Evolutionary conservation across 208 protist species (phyloP).

Genomic region (Crithidia bombi): DNA sequence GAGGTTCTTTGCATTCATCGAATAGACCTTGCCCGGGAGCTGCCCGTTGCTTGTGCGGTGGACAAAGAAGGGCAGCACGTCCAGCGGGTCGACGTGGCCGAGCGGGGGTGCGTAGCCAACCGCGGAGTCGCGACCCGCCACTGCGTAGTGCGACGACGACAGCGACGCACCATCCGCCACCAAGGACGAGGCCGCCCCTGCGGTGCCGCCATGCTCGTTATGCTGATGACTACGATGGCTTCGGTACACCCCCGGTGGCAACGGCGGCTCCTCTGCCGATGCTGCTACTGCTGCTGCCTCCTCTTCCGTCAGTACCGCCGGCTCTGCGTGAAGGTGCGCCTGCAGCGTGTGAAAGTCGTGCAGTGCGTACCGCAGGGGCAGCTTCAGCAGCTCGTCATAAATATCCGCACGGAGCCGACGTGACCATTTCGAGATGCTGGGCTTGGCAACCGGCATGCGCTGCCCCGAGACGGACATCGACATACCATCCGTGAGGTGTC

Average conservation of each 20-base stretch:
- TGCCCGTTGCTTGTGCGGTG: conserved; percentile 80
- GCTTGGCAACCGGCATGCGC: conserved; percentile 34
- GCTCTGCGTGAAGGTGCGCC: conserved; percentile 40
- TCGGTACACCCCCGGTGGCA: conserved; percentile 32
- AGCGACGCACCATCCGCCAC: conserved; percentile 2
- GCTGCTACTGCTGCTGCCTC: background rate
- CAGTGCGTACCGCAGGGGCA: conserved; percentile 80
- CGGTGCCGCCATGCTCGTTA: background rate
- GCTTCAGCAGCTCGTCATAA: conserved; percentile 89
- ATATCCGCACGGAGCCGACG: conserved; percentile 69
- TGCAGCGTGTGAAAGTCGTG: conserved; percentile 73
- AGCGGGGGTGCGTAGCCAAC: conserved; percentile 83
- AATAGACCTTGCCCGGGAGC: conserved; percentile 74
- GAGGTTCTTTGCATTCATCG: conserved; percentile 70
- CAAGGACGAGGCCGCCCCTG: background rate
- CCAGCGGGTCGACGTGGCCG: conserved; percentile 74
- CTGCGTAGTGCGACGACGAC: conserved; percentile 39
- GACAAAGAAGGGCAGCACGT: conserved; percentile 85
- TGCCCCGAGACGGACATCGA: conserved; percentile 31
- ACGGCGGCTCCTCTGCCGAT: background rate
- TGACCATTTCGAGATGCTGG: conserved; percentile 51
- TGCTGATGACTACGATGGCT: background rate
- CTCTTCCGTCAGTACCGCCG: background rate
- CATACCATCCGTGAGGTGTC: conserved; percentile 27
- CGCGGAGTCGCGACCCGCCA: conserved; percentile 50